A percentile compares a stretch with the other conserved stretches of the same genome.
phyloP scores from a whole-genome alignment of 139 green algal species.

The Chlorella sp. region DNA sequence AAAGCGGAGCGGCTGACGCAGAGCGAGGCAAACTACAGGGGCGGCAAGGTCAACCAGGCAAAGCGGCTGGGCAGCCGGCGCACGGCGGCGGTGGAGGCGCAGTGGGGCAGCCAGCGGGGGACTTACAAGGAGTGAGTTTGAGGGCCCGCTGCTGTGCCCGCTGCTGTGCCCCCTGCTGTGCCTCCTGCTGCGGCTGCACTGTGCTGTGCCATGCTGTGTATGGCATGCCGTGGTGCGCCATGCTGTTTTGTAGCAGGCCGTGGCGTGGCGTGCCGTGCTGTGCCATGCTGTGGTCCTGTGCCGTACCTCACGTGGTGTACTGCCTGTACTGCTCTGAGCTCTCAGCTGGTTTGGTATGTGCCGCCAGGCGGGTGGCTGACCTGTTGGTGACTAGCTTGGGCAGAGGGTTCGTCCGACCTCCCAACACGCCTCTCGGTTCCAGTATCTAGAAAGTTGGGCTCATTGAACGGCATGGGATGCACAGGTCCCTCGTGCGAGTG shows the following conservation, averaged over 20 bases:
- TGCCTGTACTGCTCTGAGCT: no score
- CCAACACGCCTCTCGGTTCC: neutral
- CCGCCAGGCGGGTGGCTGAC: neutral
- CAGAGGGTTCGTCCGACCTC: neutral
- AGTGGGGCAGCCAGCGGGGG: conserved; percentile 11
- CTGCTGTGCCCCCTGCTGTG: neutral
- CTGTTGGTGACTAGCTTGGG: no score
- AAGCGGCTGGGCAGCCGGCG: conserved; percentile 27
- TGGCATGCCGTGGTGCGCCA: neutral
- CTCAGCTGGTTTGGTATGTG: no score
- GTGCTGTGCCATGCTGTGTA: neutral
- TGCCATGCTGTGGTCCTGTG: neutral
- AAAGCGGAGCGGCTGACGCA: neutral
- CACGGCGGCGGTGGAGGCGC: conserved; percentile 13
- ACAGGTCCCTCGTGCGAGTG: no score
- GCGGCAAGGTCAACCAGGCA: neutral
- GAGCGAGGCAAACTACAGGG: neutral
- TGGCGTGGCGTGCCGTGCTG: neutral
- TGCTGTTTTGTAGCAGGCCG: no score
- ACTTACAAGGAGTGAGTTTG: conserved; percentile 32
- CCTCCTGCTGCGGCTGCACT: neutral
- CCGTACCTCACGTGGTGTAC: no score
- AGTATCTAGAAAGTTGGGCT: neutral
- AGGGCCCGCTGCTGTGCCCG: neutral
- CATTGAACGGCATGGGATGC: neutral